Evolutionary conservation across 1,284 basidiomycete species (phyloP).

Genomic region (Ceratobasidium sp.): DNA sequence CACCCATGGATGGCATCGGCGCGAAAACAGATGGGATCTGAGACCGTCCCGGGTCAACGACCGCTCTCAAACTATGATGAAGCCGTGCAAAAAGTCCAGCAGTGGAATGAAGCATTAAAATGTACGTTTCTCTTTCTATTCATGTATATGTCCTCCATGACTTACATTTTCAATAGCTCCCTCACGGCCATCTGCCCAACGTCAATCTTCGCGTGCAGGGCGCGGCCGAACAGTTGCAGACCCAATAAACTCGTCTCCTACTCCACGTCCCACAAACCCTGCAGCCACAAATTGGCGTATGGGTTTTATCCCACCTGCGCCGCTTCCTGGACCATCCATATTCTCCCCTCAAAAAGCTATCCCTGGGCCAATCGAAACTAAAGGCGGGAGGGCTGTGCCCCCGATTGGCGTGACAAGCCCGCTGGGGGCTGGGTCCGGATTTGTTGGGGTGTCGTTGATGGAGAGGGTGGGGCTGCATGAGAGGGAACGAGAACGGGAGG

Average conservation of each 20-base stretch:
- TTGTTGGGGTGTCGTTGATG: slow-evolving; percentile 35
- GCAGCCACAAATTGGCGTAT: slow-evolving; percentile 41
- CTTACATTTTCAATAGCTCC: slow-evolving; percentile 43
- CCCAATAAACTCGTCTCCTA: slow-evolving; percentile 48
- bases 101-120: slow-evolving; percentile 97
- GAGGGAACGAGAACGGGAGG: slow-evolving; percentile 55
- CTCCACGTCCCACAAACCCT: slow-evolving; percentile 43
- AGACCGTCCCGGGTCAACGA: slow-evolving; percentile 63
- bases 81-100: slow-evolving; percentile 93
- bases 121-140: slow-evolving; percentile 66
- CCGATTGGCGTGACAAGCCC: slow-evolving; percentile 39
- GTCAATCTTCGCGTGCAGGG: slow-evolving; percentile 26
- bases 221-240: slow-evolving; percentile 43
- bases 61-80: slow-evolving; percentile 89
- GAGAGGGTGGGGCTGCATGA: slow-evolving; percentile 31
- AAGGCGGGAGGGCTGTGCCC: slow-evolving; percentile 13
- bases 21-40: slow-evolving; percentile 73
- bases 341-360: slow-evolving; percentile 23
- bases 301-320: slow-evolving; percentile 37
- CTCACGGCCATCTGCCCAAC: slow-evolving; percentile 41
- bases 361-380: slow-evolving; percentile 31
- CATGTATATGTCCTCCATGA: slow-evolving; percentile 59
- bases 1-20: slow-evolving; percentile 97
- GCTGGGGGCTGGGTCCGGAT: slow-evolving; percentile 17
- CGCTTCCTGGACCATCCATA: slow-evolving; percentile 38